A percentile compares a stretch with the other conserved stretches of the same genome.
Conservation (phyloP, 2,329 filamentous ascomycete genomes). For the Diaporthe australafricana region DNA sequence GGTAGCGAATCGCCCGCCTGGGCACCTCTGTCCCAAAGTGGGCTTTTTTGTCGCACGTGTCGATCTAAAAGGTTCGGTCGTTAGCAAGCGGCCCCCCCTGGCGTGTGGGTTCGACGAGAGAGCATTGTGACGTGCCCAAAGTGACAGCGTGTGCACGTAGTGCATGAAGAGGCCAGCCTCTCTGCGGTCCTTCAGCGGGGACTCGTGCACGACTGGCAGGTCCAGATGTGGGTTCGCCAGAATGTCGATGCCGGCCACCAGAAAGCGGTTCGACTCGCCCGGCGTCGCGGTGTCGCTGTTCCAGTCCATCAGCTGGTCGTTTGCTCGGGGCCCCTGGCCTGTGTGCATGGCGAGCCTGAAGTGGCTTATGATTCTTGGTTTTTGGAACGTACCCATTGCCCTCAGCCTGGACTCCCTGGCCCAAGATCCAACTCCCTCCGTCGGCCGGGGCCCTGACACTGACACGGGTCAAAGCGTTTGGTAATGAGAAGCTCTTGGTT, state of each 20-base stretch:
- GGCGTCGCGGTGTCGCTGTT: conserved; percentile 1
- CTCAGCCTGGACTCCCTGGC: not conserved
- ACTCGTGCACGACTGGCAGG: conserved; percentile 8
- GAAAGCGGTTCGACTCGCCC: conserved; percentile 6
- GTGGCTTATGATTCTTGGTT: not conserved
- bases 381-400: not conserved
- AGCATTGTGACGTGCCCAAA: conserved; percentile 39
- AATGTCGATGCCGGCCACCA: conserved; percentile 17
- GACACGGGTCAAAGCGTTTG: not conserved
- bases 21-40: conserved; percentile 56
- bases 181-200: conserved; percentile 20
- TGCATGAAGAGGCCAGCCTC: conserved; percentile 28
- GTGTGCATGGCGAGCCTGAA: not conserved
- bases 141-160: conserved; percentile 36
- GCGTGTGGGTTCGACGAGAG: not conserved
- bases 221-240: not conserved
- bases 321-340: not conserved
- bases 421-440: conserved; percentile 7
- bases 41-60: conserved; percentile 53
- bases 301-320: conserved; percentile 6
- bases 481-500: conserved; percentile 5
- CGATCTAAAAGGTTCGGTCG: conserved; percentile 50
- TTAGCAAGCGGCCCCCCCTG: not conserved
- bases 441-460: not conserved
- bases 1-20: conserved; percentile 51